Base-by-base conservation (phyloP, 2,329 filamentous ascomycete genomes). In the Beauveria varroae region DNA sequence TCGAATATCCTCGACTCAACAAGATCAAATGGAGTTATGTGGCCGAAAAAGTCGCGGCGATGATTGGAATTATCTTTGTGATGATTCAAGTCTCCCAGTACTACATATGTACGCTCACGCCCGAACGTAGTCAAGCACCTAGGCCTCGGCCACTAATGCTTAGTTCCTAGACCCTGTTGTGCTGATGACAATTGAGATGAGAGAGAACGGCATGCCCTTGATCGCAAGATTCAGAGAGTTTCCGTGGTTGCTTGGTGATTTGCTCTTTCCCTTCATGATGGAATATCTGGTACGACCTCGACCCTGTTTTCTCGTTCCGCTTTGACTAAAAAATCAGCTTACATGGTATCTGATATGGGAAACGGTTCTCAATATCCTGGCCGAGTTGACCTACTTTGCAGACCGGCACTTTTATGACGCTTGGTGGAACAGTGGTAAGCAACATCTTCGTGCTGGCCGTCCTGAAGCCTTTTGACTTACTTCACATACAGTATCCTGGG, bases 321-420 rank as follows among this genome's bases (percentile, higher is more conserved):
- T 30, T 28, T 28, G 2, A 50, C 34, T n/a, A 24, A 26, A 18
- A 7, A 5, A 9, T 37, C 56, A 79, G 75, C 80, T 91, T 62
- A 81, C 85, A 0, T 93, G 89, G 87, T 93, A 92, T 71, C 81
- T 93, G 30, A 92, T 93, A 65, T 93, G 90, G 90, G 86, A 88
- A 71, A 85, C 84, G 3, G 82, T 87, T 41, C 78, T 92, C 63
- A 93, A 93, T 71, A 82, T 90, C 16, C 78, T 93, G 24, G 90
- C 89, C 4, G 90, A 93, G 72, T 71, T 93, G 60, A 92, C 89
- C 0, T 79, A 80, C 64, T 93, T 93, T 70, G 89, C 89, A 5
- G 90, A 93, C 70, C 83, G 89, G 52, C 87, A 85, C 63, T 92
- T 92, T 72, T 86, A 86, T 67, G 79, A 81, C 44, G 79, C 81